Base-by-base conservation (phyloP, 75 land plant genomes). In the Larix kaempferi region DNA sequence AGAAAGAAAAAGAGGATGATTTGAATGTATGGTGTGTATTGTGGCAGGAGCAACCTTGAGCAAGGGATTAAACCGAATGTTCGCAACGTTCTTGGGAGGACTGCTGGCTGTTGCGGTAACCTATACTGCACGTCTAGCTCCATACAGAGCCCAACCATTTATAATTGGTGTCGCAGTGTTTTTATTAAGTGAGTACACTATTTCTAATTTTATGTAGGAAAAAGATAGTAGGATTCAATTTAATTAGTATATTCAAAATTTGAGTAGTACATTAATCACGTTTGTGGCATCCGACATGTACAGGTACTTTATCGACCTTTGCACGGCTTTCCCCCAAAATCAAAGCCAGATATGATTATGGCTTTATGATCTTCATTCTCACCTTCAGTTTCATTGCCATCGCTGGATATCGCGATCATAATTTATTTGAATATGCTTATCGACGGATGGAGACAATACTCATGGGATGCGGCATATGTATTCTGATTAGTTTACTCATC, bases 1-100 rank as follows among this genome's bases (percentile, higher is more conserved):
- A n/a, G n/a, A n/a, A n/a, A n/a, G n/a, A n/a, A n/a, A n/a, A n/a
- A n/a, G n/a, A n/a, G n/a, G 33, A 29, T 29, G 33, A 29, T 29
- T 29, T 29, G 33, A 29, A 29, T 0, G 1, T 29, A 29, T 1
- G 1, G 33, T 29, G 33, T 29, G 1, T 29, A 29, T 29, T 29
- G 33, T 52, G 5, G n/a, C 88, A 89, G 91, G 91, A 73, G 86
- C 86, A 44, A 84, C 95, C 12, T 56, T 93, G 12, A 79, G 76
- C 76, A 93, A 88, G 75, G 84, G 90, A 67, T 61, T 87, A 56
- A 93, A 93, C 78, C 84, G 96, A 67, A 86, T 67, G 11, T 65
- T 76, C 60, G 96, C 82, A 27, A 93, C 96, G 57, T 55, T 84
- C 12, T 67, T 80, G 19, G 96, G 91, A 21, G 96, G 91, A 27